Evolutionary conservation across 2,329 filamentous ascomycete species (phyloP), one percentile per base, ranked within the genome.

Genomic region (Ceratocystis huliohia): DNA sequence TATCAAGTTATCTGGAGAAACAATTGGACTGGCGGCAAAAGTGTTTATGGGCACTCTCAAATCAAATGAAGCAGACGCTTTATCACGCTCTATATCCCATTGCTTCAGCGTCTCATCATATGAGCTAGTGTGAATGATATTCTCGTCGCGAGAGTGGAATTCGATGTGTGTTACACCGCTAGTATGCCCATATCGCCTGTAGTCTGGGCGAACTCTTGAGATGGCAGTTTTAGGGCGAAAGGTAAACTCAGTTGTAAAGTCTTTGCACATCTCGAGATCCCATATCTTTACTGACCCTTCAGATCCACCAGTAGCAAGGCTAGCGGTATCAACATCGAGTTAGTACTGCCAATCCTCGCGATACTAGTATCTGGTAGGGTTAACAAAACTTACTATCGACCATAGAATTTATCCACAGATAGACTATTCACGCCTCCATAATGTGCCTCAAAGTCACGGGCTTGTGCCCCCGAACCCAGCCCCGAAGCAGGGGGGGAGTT

Each of bases 221-320:
- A 84, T 78, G 28, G 77, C 78, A 63, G 78, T 81, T 22, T 81
- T 74, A 1, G 88, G 83, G 5, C 76, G 79, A 71, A 82, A 86
- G 20, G 74, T 80, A 72, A 80, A 80, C 45, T 74, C 74, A 68
- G 69, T 74, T 69, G 76, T 77, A 5, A 78, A 75, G 68, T 78
- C 78, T 13, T 73, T 74, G 70, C 79, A 78, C 25, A 81, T 77
- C 72, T 96, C 88, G 5, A 96, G 82, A 75, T 96, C 87, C 92
- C 92, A 96, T 59, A 96, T 77, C 70, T 86, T 88, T 72, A 96
- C 84, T 0, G 88, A 88, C 8, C 88, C 89, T 73, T 96, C 91
- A 3, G 89, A 87, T 37, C 92, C 91, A 3, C 90, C 93, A 0
- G 92, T 96, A 1, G 96, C 76, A 69, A 96, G 81, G 70, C 89